Percentiles rank a stretch among this genome's conserved stretches.
These are phyloP conservation scores for Coprinellus aureogranulatus DNA, from an alignment of 768 basidiomycete genomes.

Conservation along the genomic window DNA sequence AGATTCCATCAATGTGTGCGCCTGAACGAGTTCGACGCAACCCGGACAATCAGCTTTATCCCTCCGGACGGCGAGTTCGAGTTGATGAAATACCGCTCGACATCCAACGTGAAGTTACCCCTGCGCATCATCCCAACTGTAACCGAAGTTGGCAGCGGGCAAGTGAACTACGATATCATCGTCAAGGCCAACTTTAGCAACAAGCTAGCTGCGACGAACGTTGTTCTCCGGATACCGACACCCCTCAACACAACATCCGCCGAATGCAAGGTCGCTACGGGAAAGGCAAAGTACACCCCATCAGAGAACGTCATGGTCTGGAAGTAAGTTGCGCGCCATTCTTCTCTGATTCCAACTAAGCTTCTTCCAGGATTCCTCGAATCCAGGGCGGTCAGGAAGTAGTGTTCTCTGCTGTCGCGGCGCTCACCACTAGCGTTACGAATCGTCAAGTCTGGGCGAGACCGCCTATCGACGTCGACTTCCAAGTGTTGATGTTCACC, in stretches of 20 bases:
- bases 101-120: constrained; percentile 93
- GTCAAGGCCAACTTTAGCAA: constrained; percentile 86
- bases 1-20: constrained; percentile 98
- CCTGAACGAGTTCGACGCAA: constrained; percentile 90
- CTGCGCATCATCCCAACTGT: constrained; percentile 87
- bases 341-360: background rate
- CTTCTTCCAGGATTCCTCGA: constrained; percentile 69
- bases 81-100: constrained; percentile 97
- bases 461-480: constrained; percentile 97
- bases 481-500: constrained; percentile 99
- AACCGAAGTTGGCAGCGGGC: constrained; percentile 87
- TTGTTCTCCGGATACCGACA: constrained; percentile 92
- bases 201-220: constrained; percentile 90
- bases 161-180: constrained; percentile 87
- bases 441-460: constrained; percentile 95
- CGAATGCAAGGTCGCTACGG: constrained; percentile 85
- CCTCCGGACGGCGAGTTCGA: constrained; percentile 99
- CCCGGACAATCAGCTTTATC: constrained; percentile 92
- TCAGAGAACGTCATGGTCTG: constrained; percentile 95
- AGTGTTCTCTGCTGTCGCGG: constrained; percentile 79
- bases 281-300: constrained; percentile 97
- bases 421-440: constrained; percentile 77
- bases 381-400: constrained; percentile 92
- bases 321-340: constrained; percentile 69
- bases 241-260: constrained; percentile 92